Conservation (phyloP, 2,329 filamentous ascomycete species). For the Atkinsonella hypoxylon region DNA sequence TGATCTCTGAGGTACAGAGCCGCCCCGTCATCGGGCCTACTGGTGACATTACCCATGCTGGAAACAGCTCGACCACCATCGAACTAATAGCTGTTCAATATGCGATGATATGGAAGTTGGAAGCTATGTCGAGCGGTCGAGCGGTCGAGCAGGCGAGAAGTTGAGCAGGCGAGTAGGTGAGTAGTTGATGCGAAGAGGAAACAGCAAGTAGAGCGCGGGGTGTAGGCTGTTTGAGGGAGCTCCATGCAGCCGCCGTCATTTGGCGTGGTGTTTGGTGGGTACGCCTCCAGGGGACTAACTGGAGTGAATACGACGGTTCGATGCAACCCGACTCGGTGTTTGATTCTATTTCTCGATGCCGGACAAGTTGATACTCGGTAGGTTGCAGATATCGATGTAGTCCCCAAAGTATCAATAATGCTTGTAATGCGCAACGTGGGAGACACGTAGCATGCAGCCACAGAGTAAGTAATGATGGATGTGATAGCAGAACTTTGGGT, state of each 20-base stretch:
- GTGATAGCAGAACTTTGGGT: background rate
- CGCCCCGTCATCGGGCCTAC: conserved; percentile 73
- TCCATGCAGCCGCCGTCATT: conserved; percentile 5
- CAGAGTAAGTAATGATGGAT: background rate
- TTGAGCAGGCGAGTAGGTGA: background rate
- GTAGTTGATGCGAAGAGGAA: conserved; percentile 1
- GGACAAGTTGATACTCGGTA: too few relatives aligned
- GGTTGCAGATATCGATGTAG: background rate
- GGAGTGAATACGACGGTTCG: background rate
- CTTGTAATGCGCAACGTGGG: background rate
- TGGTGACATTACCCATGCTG: conserved; percentile 86
- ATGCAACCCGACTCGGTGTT: background rate
- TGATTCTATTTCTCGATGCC: too few relatives aligned
- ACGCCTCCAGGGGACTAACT: background rate
- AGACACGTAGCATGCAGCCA: background rate
- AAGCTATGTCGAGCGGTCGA: background rate
- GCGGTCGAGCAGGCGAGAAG: background rate
- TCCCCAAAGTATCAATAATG: background rate
- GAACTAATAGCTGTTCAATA: conserved; percentile 5
- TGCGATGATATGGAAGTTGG: background rate
- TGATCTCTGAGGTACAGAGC: conserved; percentile 82
- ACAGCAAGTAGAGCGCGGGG: conserved; percentile 7
- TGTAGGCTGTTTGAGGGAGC: conserved; percentile 5
- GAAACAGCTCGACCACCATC: conserved; percentile 9
- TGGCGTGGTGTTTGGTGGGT: conserved; percentile 4